These are phyloP conservation scores for Helotiales sp. DNA, from an alignment of 2,329 filamentous ascomycete species.

Conservation along the genomic window DNA sequence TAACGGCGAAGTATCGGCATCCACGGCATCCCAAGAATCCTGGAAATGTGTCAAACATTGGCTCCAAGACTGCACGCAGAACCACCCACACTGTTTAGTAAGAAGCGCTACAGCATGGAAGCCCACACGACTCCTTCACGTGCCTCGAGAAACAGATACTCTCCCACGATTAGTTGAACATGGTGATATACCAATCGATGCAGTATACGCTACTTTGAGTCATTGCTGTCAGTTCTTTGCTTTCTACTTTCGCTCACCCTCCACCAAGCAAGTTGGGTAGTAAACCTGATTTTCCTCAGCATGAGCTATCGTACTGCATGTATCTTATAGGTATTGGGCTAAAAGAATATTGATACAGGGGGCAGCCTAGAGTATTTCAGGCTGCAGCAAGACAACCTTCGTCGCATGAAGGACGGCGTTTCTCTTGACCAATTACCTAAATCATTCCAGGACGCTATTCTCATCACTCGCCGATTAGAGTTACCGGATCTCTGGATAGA, in stretches of 20 bases:
- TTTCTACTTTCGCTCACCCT: neutral
- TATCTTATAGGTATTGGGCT: too few species aligned
- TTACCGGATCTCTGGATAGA: slow-evolving; percentile 15
- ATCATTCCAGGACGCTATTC: neutral
- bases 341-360: neutral
- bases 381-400: neutral
- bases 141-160: neutral
- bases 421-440: neutral
- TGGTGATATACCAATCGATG: neutral
- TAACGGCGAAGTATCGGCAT: neutral
- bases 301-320: too few species aligned
- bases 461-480: neutral
- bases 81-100: neutral
- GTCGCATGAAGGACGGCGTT: neutral
- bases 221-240: neutral
- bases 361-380: neutral
- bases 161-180: neutral
- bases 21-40: neutral
- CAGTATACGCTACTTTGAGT: neutral
- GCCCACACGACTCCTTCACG: neutral
- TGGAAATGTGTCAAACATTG: neutral
- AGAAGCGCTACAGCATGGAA: neutral
- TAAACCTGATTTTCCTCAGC: neutral
- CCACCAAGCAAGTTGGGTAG: neutral
- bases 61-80: neutral